Evolutionary conservation across 352 stramenopile species (phyloP).

Genomic region (Pythium aristosporum): DNA sequence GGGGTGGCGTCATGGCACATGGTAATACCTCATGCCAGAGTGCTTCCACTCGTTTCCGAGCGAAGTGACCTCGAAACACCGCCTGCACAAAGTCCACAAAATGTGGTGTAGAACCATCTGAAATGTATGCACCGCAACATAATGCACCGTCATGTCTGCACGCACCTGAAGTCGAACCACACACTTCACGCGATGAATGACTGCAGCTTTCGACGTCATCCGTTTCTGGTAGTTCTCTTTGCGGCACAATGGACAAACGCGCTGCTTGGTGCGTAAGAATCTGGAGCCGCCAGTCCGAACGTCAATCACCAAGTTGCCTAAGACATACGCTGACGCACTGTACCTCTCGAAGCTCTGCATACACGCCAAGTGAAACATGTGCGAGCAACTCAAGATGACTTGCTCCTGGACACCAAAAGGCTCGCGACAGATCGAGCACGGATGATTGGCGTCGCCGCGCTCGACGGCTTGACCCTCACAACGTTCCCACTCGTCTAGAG

Average conservation of each 20-base stretch:
- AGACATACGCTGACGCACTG: not conserved
- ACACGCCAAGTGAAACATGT: conserved; percentile 83
- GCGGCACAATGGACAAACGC: conserved; percentile 79
- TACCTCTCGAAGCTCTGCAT: conserved; percentile 82
- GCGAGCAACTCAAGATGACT: conserved; percentile 85
- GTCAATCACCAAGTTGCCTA: not conserved
- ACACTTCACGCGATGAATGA: conserved; percentile 48
- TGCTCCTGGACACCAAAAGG: conserved; percentile 70
- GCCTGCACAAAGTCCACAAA: conserved; percentile 4
- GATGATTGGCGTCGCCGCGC: conserved; percentile 56
- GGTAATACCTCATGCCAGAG: conserved; percentile 22
- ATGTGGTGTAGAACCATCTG: not conserved
- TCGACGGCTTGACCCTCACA: conserved; percentile 67
- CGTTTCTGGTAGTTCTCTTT: conserved; percentile 85
- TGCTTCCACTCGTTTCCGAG: conserved; percentile 3
- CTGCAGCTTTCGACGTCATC: conserved; percentile 48
- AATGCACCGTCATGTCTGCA: not conserved
- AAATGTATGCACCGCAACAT: not conserved
- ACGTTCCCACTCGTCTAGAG: conserved; percentile 62
- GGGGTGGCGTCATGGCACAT: not conserved
- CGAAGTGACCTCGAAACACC: conserved; percentile 4
- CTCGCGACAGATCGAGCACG: conserved; percentile 84
- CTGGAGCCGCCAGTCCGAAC: conserved; percentile 1
- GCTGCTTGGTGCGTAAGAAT: conserved; percentile 75
- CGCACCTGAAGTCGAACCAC: conserved; percentile 57